Evolutionary conservation across 768 basidiomycete species (phyloP), one percentile per base, ranked within the genome.

Genomic region (Leccinellum albellum): DNA sequence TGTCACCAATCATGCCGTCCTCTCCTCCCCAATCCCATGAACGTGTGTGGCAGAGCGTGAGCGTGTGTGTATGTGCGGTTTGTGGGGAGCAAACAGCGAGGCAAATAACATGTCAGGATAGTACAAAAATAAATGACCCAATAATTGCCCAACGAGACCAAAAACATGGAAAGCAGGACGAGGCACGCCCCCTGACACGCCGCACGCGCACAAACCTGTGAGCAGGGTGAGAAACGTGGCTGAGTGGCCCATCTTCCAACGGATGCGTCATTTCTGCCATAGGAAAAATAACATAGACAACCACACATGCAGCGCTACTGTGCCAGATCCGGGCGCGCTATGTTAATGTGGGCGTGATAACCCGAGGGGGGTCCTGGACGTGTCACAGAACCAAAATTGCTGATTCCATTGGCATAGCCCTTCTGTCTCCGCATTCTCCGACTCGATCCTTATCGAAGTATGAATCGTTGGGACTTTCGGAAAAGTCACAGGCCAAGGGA

Each of bases 231-330:
- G 64, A 67, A 37, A 58, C 47, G 60, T 60, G 64, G 60, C 58
- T 57, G 58, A 35, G 54, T 40, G 52, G 24, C 46, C n/a, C 14
- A 14, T 15, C 40, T n/a, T 42, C 40, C 40, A 42, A 42, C 20
- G 20, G 37, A 10, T 69, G 68, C 65, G 68, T 69, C 65, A 63
- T 70, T 71, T 70, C 48, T 62, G 68, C 68, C 69, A 71, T 70
- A 71, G 44, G 69, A 33, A 33, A n/a, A 42, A 40, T 1, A 9
- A 42, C 20, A 42, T 42, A 20, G 17, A 37, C 37, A 37, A 40
- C 37, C 6, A 29, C 40, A 42, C 12, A 10, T 20, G 37, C 8
- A 37, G 0, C 15, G 15, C 17, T n/a, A 42, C n/a, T 9, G 37
- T 37, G 37, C 37, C 37, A n/a, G 37, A 42, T 42, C n/a, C n/a